Base-by-base conservation (phyloP, 208 protist species). In the Jaenimonas drosophilae region DNA sequence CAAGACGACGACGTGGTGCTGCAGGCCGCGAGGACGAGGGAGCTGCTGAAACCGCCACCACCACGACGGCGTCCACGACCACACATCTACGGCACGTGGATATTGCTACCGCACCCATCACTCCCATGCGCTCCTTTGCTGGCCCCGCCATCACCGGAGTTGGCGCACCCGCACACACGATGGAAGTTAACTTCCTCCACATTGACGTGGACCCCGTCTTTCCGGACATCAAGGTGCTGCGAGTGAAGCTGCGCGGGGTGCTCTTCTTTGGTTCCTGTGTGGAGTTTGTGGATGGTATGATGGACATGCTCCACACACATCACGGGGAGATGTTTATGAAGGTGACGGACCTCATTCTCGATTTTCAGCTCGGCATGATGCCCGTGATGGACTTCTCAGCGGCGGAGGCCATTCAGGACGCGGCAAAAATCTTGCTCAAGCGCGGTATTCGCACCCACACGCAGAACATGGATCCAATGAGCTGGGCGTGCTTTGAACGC, bases 251-350 rank as follows among this genome's bases (percentile, higher is more conserved):
- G 38, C 50, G 55, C 31, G 70, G 70, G 27, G 59, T 77, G 2
- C 57, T 77, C 38, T 72, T 77, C 49, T 77, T 77, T 30, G 63
- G 63, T 38, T 71, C 70, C 39, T 71, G 59, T 53, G 69, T 69
- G 64, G 55, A 66, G 31, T 77, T 77, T 46, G 64, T 72, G 26
- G 63, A 77, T 25, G 37, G 41, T 19, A 64, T 77, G 54, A 52
- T 69, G 43, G 56, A 61, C 44, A 54, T 77, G 51, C 52, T 77
- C 41, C 70, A 67, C 32, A 52, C 59, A 11, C 58, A 67, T 44
- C 63, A 71, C 52, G 49, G 50, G 53, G 51, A 76, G 44, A 70
- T 76, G 34, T 76, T 76, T 24, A 47, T 71, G 19, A 64, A 69
- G 43, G 70, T 77, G 6, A 77, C 59, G 17, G 70, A 77, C 49